Percentiles rank a stretch among this genome's conserved stretches.
These are phyloP conservation scores for Pecoramyces ruminantium DNA, from an alignment of 192 early-diverging fungal genomes.

Conservation along the genomic window DNA sequence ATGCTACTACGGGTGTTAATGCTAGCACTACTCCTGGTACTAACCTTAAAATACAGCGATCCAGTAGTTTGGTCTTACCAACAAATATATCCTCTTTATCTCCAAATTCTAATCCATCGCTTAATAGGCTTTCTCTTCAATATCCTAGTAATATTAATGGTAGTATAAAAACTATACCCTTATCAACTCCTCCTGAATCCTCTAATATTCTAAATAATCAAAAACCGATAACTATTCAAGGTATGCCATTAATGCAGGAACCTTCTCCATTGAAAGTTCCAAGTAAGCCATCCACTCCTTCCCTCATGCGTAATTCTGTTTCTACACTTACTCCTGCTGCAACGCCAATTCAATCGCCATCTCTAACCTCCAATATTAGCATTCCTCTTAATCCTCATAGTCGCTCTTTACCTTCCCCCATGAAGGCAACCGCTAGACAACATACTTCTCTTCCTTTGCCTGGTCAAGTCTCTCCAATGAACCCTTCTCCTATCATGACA, in stretches of 20 bases:
- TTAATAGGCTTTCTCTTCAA: background rate
- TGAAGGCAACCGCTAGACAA: background rate
- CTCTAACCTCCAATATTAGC: background rate
- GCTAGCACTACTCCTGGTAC: background rate
- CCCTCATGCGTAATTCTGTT: too few species aligned
- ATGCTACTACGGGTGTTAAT: too few species aligned
- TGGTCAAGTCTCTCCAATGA: background rate
- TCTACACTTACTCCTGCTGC: too few species aligned
- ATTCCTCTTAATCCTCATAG: background rate
- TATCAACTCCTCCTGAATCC: background rate
- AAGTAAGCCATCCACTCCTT: too few species aligned
- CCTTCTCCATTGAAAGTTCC: background rate
- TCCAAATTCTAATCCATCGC: background rate
- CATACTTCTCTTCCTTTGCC: background rate
- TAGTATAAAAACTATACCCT: background rate
- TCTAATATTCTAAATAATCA: background rate
- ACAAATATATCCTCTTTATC: background rate
- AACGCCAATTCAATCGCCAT: background rate
- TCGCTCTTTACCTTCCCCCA: background rate
- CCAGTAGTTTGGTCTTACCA: background rate
- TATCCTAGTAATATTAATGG: background rate
- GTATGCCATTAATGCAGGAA: background rate
- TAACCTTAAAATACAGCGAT: background rate
- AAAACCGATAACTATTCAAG: background rate
- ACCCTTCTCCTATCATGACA: background rate